Evolutionary conservation across 352 stramenopile genomes (phyloP).

Genomic region (Phytophthora syringae): DNA sequence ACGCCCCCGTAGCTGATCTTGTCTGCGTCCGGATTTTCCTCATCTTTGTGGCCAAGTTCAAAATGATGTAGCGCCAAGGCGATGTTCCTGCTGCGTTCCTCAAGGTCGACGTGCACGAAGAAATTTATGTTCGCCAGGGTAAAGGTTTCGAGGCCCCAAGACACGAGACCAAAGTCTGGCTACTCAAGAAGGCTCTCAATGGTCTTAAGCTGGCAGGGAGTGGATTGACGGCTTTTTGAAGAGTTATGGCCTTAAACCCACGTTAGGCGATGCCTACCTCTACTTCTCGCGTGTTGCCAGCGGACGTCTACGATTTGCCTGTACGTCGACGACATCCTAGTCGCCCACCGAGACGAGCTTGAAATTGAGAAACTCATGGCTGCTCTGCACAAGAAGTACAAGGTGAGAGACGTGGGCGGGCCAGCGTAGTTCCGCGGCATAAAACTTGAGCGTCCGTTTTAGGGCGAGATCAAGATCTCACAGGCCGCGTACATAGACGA

Average conservation of each 20-base stretch:
- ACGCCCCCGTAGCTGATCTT: not conserved
- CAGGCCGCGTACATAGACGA: not conserved
- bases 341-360: not conserved
- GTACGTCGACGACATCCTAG: slow-evolving; percentile 7
- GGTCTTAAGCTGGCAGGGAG: not conserved
- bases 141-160: not conserved
- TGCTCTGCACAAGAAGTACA: not conserved
- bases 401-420: too few relatives aligned
- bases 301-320: not conserved
- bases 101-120: not conserved
- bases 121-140: not conserved
- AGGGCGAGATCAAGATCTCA: not conserved
- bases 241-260: not conserved
- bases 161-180: not conserved
- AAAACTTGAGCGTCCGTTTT: too few relatives aligned
- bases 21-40: slow-evolving; percentile 6
- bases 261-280: not conserved
- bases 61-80: not conserved
- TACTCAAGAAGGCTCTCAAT: not conserved
- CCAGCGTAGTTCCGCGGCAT: too few relatives aligned
- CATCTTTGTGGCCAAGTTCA: not conserved
- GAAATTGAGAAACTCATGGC: not conserved
- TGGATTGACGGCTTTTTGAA: not conserved
- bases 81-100: slow-evolving; percentile 5
- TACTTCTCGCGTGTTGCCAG: not conserved